A percentile compares a stretch with the other conserved stretches of the same genome.
phyloP scores from a whole-genome alignment of 2,329 filamentous ascomycete species.

The Colletotrichum musicola region DNA sequence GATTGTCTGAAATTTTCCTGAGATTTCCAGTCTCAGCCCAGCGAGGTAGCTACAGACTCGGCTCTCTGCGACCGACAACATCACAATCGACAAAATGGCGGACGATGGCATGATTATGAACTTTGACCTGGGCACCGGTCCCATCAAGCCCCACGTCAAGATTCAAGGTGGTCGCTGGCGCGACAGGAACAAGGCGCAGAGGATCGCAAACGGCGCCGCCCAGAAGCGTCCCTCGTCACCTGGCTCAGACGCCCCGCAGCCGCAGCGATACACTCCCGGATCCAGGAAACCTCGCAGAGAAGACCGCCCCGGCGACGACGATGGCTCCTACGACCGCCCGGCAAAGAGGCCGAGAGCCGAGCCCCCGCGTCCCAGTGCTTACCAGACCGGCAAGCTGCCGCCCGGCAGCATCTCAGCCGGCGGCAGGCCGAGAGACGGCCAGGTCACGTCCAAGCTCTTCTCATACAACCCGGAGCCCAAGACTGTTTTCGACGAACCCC shows the following conservation, averaged over 20 bases:
- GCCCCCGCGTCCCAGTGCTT: conserved; percentile 45
- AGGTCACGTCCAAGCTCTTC: conserved; percentile 92
- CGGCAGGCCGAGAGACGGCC: conserved; percentile 49
- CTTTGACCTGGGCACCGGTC: conserved; percentile 80
- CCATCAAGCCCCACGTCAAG: conserved; percentile 71
- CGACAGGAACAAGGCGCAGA: conserved; percentile 85
- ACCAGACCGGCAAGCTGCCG: conserved; percentile 52
- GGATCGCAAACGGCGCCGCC: conserved; percentile 57
- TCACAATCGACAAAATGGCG: conserved; percentile 71
- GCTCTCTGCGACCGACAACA: conserved; percentile 18
- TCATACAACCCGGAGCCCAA: conserved; percentile 85
- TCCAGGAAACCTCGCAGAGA: conserved; percentile 35
- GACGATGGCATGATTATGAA: conserved; percentile 97
- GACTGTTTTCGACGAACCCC: conserved; percentile 67
- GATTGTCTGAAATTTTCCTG: conserved; percentile 33
- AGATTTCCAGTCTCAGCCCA: neutral
- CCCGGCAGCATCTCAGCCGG: conserved; percentile 48
- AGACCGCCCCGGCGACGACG: conserved; percentile 45
- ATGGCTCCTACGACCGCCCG: conserved; percentile 49
- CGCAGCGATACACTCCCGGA: conserved; percentile 26
- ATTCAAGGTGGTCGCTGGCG: conserved; percentile 96
- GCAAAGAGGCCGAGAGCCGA: conserved; percentile 61
- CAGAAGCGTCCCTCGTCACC: conserved; percentile 46
- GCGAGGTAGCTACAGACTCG: neutral
- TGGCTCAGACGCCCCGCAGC: conserved; percentile 40